phyloP scores from a whole-genome alignment of 2,329 filamentous ascomycete genomes.

The Claviceps sorghi region DNA sequence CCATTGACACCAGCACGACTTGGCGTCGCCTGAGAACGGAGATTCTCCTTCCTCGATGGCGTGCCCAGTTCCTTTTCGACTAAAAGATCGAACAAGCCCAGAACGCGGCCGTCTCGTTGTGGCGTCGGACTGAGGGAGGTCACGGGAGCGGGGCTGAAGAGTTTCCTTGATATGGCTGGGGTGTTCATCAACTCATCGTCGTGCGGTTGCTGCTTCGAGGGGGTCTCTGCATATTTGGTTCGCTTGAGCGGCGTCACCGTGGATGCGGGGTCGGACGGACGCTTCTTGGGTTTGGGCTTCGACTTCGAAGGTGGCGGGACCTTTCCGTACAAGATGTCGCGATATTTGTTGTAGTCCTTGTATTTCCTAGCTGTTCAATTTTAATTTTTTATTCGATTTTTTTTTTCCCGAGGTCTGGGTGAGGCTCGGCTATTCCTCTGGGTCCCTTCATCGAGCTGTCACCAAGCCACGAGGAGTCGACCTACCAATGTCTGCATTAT shows the following conservation, averaged over 20 bases:
- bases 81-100: slow-evolving; percentile 64
- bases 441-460: too few species aligned
- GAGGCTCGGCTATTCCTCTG: too few species aligned
- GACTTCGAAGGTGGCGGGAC: slow-evolving; percentile 22
- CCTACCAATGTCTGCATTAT: slow-evolving; percentile 55
- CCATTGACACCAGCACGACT: slow-evolving; percentile 15
- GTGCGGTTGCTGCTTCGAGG: slow-evolving; percentile 25
- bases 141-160: slow-evolving; percentile 45
- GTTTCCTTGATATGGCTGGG: slow-evolving; percentile 40
- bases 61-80: slow-evolving; percentile 34
- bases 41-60: slow-evolving; percentile 28
- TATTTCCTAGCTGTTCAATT: slow-evolving; percentile 49
- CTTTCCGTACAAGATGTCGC: slow-evolving; percentile 44
- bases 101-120: slow-evolving; percentile 60
- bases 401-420: neutral
- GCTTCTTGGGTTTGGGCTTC: slow-evolving; percentile 22
- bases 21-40: slow-evolving; percentile 9
- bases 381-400: too few species aligned
- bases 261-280: slow-evolving; percentile 21
- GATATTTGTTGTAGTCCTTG: slow-evolving; percentile 56
- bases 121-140: slow-evolving; percentile 63
- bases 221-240: slow-evolving; percentile 30
- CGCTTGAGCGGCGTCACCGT: slow-evolving; percentile 38
- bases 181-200: slow-evolving; percentile 34
- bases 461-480: neutral